Evolutionary conservation across 257 asterid species (phyloP).

Genomic region (Solanum stenotomum): DNA sequence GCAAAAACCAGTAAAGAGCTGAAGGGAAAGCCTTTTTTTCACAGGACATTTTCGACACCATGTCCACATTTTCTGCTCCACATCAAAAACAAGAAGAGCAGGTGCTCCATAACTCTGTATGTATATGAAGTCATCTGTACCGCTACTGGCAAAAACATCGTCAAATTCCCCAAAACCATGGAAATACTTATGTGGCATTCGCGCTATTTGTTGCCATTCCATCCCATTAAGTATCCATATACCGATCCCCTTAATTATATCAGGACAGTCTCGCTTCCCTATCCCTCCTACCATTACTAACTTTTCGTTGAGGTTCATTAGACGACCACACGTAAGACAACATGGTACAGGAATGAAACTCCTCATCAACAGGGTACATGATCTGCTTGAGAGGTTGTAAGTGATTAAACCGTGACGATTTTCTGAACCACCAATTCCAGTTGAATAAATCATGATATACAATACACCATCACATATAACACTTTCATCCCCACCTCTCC

Average conservation of each 20-base stretch:
- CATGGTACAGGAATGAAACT: not conserved
- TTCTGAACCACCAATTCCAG: not conserved
- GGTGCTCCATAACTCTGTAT: not conserved
- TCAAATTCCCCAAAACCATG: not conserved
- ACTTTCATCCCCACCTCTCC: conserved; percentile 2
- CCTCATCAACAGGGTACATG: not conserved
- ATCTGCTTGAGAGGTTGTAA: not conserved
- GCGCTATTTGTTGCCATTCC: not conserved
- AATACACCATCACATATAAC: not conserved
- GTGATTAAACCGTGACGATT: not conserved
- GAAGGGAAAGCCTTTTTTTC: not conserved
- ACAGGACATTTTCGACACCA: not conserved
- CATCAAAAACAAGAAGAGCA: not conserved
- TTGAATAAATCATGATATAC: not conserved
- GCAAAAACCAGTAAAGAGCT: conserved; percentile 6
- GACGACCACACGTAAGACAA: conserved; percentile 1
- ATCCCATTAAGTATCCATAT: conserved; percentile 2
- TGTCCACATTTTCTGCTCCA: not conserved
- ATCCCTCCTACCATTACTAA: conserved; percentile 6
- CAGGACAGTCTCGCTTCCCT: not conserved
- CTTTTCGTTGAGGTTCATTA: not conserved
- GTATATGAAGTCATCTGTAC: not conserved
- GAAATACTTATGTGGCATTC: not conserved
- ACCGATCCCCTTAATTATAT: not conserved
- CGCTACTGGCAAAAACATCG: conserved; percentile 1